A percentile compares a stretch with the other conserved stretches of the same genome.
Evolutionary conservation across 2,329 filamentous ascomycete species (phyloP).

Genomic region (Verticillium zaregamsianum): DNA sequence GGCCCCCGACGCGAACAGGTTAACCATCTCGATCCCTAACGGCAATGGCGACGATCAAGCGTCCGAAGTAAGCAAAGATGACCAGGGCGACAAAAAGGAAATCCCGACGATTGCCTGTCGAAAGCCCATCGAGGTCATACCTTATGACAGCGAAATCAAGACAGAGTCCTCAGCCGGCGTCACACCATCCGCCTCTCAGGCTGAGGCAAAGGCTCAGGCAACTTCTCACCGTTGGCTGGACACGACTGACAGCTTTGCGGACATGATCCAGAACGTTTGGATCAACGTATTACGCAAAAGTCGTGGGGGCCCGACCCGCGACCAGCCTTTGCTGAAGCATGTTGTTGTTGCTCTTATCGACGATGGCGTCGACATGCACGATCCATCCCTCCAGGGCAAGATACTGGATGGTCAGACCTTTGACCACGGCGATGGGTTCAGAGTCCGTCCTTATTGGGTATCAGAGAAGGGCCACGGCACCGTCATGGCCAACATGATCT

Average conservation of each 20-base stretch:
- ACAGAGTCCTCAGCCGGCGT: background rate
- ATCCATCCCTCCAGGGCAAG: conserved; percentile 16
- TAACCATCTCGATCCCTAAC: background rate
- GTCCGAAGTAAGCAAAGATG: background rate
- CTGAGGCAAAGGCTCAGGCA: background rate
- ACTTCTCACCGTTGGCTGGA: conserved; percentile 13
- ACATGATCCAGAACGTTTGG: conserved; percentile 12
- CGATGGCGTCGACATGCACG: conserved; percentile 28
- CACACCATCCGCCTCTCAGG: conserved; percentile 6
- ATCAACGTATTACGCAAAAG: background rate
- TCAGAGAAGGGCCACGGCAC: conserved; percentile 16
- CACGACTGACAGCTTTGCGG: conserved; percentile 15
- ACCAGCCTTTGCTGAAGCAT: background rate
- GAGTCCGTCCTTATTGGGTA: background rate
- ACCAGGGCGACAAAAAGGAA: background rate
- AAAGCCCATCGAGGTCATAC: background rate
- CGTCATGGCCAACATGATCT: conserved; percentile 21
- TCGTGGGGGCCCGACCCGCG: background rate
- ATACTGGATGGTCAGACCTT: conserved; percentile 23
- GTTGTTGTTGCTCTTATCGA: conserved; percentile 33
- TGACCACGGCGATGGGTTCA: conserved; percentile 6
- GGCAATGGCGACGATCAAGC: background rate
- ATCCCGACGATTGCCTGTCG: background rate
- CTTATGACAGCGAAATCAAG: background rate
- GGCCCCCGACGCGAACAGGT: background rate